Conservation (phyloP, 345 rosid genomes). For the Lepidium sativum region DNA sequence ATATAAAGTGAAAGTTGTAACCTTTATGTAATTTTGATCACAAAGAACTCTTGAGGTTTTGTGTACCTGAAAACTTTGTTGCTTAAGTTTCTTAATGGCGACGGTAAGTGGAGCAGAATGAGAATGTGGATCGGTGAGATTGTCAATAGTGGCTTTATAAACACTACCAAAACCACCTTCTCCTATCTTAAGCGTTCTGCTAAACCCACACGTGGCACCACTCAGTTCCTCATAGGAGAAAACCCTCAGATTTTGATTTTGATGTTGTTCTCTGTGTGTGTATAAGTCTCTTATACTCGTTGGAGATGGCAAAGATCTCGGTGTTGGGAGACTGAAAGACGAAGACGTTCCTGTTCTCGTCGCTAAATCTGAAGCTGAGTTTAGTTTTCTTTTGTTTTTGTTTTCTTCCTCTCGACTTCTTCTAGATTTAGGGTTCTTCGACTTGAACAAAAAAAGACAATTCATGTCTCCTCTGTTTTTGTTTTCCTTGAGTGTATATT, state of each 20-base stretch:
- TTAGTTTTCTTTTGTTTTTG: conserved; percentile 5
- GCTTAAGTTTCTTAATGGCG: conserved; percentile 87
- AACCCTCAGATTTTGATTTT: conserved; percentile 47
- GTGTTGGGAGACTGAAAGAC: conserved; percentile 9
- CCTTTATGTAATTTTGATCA: not conserved
- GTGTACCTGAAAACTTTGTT: conserved; percentile 64
- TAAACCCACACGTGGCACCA: conserved; percentile 66
- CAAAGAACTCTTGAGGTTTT: not conserved
- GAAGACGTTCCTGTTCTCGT: not conserved
- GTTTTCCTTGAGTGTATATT: not conserved
- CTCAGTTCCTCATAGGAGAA: conserved; percentile 60
- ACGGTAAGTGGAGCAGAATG: conserved; percentile 31
- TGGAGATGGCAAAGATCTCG: conserved; percentile 32
- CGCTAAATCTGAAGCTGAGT: conserved; percentile 48
- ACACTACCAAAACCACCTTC: conserved; percentile 98
- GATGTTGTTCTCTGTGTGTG: conserved; percentile 46
- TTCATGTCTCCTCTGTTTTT: conserved; percentile 15
- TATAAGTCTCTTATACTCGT: conserved; percentile 51
- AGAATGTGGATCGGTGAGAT: conserved; percentile 28
- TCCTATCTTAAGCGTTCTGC: conserved; percentile 59
- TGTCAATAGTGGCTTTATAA: conserved; percentile 57
- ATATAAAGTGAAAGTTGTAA: not conserved
- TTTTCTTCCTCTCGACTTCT: not conserved
- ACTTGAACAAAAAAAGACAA: conserved; percentile 22
- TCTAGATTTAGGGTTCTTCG: conserved; percentile 8